Conservation (phyloP, 1,284 basidiomycete genomes). For the Pisolithus thermaeus region DNA sequence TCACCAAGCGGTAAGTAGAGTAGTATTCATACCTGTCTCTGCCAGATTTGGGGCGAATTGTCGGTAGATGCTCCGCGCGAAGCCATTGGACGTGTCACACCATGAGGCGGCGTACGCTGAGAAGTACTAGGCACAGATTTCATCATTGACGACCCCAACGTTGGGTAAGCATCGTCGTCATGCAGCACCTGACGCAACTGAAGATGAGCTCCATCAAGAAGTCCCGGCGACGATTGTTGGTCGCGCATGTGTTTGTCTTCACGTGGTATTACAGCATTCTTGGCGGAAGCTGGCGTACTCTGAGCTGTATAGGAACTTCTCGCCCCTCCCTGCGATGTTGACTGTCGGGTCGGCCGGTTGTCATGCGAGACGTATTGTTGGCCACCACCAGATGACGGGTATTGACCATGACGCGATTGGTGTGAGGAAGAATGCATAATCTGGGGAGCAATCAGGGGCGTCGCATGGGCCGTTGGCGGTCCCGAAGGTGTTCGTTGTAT, state of each 20-base stretch:
- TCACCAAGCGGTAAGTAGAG: background rate
- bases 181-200: conserved; percentile 30
- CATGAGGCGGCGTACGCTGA: conserved; percentile 21
- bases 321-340: conserved; percentile 16
- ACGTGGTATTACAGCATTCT: conserved; percentile 13
- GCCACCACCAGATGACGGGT: conserved; percentile 2
- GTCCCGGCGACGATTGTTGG: conserved; percentile 17
- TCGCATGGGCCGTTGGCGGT: conserved; percentile 14
- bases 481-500: conserved; percentile 18
- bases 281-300: conserved; percentile 16
- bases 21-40: conserved; percentile 22
- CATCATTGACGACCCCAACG: conserved; percentile 24
- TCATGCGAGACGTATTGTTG: conserved; percentile 12
- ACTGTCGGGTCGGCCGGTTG: conserved; percentile 8
- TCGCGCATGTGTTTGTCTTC: conserved; percentile 27
- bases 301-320: conserved; percentile 31
- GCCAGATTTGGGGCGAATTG: conserved; percentile 19
- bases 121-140: conserved; percentile 23
- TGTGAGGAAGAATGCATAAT: conserved; percentile 19
- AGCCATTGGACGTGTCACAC: conserved; percentile 10
- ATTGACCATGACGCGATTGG: conserved; percentile 18
- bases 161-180: conserved; percentile 21
- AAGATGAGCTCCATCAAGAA: conserved; percentile 14
- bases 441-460: conserved; percentile 18
- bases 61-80: conserved; percentile 17